These are phyloP conservation scores for Tilletia caries DNA, from an alignment of 1,284 basidiomycete genomes.

Conservation along the genomic window DNA sequence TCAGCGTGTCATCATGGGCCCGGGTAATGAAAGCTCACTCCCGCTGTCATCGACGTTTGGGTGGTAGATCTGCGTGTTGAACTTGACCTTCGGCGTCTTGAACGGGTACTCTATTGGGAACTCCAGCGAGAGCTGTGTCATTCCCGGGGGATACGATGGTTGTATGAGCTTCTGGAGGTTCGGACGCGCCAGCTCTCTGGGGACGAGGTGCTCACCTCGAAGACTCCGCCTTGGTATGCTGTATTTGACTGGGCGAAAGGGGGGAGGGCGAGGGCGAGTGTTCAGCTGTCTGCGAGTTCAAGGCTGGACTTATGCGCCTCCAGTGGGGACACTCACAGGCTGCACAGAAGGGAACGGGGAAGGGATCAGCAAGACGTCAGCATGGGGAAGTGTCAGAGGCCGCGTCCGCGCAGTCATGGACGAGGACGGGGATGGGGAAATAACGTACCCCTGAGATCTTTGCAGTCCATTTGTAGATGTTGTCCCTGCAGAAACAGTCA, in stretches of 20 bases:
- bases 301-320: too few relatives aligned
- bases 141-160: too few relatives aligned
- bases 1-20: not conserved
- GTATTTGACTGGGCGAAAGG: conserved; percentile 19
- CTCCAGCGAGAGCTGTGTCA: conserved; percentile 37
- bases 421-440: not conserved
- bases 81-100: conserved; percentile 51
- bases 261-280: not conserved
- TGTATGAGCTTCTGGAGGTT: too few relatives aligned
- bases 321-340: too few relatives aligned
- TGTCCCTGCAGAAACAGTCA: conserved; percentile 14
- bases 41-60: conserved; percentile 53
- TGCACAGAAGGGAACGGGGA: not conserved
- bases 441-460: conserved; percentile 28
- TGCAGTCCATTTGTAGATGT: conserved; percentile 47
- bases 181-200: not conserved
- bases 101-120: conserved; percentile 54
- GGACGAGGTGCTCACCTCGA: conserved; percentile 28
- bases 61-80: conserved; percentile 50
- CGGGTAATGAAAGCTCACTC: conserved; percentile 42
- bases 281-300: too few relatives aligned
- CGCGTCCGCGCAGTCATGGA: too few relatives aligned
- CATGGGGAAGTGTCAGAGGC: too few relatives aligned
- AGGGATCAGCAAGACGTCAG: not conserved
- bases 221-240: conserved; percentile 48